phyloP scores from a whole-genome alignment of 352 stramenopile genomes.

The Phytophthora pistaciae region DNA sequence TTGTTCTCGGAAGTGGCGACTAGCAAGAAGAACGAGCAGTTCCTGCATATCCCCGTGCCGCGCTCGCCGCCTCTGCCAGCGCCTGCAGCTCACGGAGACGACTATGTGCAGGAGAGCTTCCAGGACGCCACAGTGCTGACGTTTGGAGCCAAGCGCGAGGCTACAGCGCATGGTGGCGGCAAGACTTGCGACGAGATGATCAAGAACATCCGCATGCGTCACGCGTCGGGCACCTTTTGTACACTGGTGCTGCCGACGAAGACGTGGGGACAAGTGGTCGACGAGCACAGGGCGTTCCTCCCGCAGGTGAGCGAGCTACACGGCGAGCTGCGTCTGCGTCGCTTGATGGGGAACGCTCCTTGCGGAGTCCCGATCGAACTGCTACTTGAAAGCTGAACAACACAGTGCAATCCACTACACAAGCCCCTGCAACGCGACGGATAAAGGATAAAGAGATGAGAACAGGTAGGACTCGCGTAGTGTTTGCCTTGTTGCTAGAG shows the following conservation, averaged over 20 bases:
- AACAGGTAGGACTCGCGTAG: constrained; percentile 5
- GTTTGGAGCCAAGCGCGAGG: constrained; percentile 66
- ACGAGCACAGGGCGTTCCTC: constrained; percentile 49
- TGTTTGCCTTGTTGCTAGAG: neutral
- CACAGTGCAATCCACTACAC: neutral
- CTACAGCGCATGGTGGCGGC: constrained; percentile 66
- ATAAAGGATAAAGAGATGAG: constrained; percentile 14
- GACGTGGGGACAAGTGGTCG: constrained; percentile 53
- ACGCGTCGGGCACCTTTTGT: constrained; percentile 83
- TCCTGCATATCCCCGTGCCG: constrained; percentile 67
- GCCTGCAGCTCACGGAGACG: constrained; percentile 15
- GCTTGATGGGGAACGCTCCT: constrained; percentile 58
- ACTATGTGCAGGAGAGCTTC: constrained; percentile 50
- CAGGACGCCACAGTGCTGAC: constrained; percentile 74
- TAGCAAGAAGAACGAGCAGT: constrained; percentile 31
- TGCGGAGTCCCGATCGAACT: constrained; percentile 56
- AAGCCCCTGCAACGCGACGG: constrained; percentile 2
- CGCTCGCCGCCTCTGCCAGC: constrained; percentile 40
- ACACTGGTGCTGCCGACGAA: constrained; percentile 67
- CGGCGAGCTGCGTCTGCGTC: constrained; percentile 64
- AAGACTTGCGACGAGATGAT: constrained; percentile 86
- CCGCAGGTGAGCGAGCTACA: constrained; percentile 53
- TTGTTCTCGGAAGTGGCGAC: constrained; percentile 56
- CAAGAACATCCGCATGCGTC: constrained; percentile 89
- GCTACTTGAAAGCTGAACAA: constrained; percentile 43